Evolutionary conservation across 2,329 filamentous ascomycete species (phyloP), one percentile per base, ranked within the genome.

Genomic region (Sordariomycetes sp.): DNA sequence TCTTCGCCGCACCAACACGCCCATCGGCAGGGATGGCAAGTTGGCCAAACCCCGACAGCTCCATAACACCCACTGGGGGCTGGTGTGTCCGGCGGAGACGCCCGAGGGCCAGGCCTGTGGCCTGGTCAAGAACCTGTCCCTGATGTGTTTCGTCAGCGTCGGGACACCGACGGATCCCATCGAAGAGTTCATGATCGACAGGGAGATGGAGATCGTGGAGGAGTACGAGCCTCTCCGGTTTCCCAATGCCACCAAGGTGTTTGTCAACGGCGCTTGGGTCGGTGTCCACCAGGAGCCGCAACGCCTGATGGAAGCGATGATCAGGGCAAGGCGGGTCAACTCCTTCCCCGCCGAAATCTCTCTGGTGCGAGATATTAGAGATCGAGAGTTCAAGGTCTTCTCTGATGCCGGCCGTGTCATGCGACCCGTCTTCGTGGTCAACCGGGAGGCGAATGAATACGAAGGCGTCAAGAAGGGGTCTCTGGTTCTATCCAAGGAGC

Each of bases 101-200:
- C 94, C 94, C 25, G 94, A 99, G 81, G 94, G 94, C 62, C 94
- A 99, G 72, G 94, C 94, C 73, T 99, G 94, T 76, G 94, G 94
- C 75, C 78, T 99, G 63, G 94, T 99, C 72, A 99, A 99, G 79
- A 99, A 99, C 68, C 69, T 99, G 69, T 92, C 94, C 6, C 79
- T 99, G 57, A 97, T 99, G 93, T 97, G 94, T 69, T 97, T 96
- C 67, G 92, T 99, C 68, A 97, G 91, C 67, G 92, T 97, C 55
- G 93, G 93, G 66, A 95, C 91, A 34, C 90, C 92, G 18, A 89
- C 89, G 20, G 88, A 93, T 59, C 92, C 93, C 1, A 88, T 97
- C 65, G 85, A 93, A 46, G 90, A 96, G 65, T 99, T 96, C 76
- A 94, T 99, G 90, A 89, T 93, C 64, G 88, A 93, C 64, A 81